Percentiles rank a stretch among this genome's conserved stretches.
Evolutionary conservation across 1,284 basidiomycete genomes (phyloP).

Genomic region (Fomes fomentarius): DNA sequence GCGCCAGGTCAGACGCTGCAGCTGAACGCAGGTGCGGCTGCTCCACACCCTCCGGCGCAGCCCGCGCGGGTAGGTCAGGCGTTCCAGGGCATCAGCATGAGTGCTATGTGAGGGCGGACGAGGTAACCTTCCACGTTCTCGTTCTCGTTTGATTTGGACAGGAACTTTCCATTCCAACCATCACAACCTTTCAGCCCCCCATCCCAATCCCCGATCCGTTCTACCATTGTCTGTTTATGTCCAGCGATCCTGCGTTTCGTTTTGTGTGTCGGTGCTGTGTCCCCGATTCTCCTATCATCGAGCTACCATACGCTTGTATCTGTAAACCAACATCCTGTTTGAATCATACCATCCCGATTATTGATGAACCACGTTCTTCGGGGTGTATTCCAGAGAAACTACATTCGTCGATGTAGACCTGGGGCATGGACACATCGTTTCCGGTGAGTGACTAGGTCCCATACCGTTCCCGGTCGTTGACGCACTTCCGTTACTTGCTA

Average conservation of each 20-base stretch:
- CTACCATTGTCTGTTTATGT: conserved; percentile 14
- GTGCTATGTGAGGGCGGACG: conserved; percentile 34
- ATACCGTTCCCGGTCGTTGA: too few relatives aligned
- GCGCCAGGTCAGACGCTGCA: conserved; percentile 56
- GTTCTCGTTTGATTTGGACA: conserved; percentile 19
- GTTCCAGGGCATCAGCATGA: conserved; percentile 40
- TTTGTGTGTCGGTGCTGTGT: conserved; percentile 13
- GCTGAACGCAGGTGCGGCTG: conserved; percentile 36
- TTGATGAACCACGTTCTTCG: background rate
- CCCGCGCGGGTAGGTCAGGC: conserved; percentile 31
- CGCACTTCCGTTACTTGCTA: too few relatives aligned
- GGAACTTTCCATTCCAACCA: conserved; percentile 9
- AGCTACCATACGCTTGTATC: conserved; percentile 42
- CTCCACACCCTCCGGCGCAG: conserved; percentile 41
- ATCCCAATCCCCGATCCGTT: background rate
- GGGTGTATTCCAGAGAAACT: too few relatives aligned
- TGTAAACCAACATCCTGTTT: conserved; percentile 34
- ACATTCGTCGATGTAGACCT: too few relatives aligned
- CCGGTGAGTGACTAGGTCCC: too few relatives aligned
- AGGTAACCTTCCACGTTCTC: background rate
- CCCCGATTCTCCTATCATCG: conserved; percentile 24
- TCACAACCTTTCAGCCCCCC: background rate
- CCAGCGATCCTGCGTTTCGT: background rate
- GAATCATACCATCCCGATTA: conserved; percentile 29
- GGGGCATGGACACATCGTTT: too few relatives aligned